phyloP scores from a whole-genome alignment of 1,284 basidiomycete genomes.

The Polyporus tsugae region DNA sequence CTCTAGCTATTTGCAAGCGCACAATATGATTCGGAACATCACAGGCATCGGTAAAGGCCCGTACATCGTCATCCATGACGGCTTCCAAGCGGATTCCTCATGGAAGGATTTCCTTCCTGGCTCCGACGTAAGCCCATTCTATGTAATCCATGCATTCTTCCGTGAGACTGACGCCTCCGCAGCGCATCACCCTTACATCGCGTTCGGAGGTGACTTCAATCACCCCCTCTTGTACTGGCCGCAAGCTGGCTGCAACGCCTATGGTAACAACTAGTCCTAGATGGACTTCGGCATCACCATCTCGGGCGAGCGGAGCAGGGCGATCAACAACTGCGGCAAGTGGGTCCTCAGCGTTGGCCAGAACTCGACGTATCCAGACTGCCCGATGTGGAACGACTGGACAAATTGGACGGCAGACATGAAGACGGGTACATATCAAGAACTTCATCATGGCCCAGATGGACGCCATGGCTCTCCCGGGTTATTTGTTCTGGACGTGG shows the following conservation, averaged over 20 bases:
- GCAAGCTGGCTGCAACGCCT: slow-evolving; percentile 35
- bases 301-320: slow-evolving; percentile 76
- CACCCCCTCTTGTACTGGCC: slow-evolving; percentile 47
- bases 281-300: slow-evolving; percentile 68
- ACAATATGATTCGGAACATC: slow-evolving; percentile 73
- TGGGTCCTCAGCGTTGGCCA: slow-evolving; percentile 67
- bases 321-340: slow-evolving; percentile 72
- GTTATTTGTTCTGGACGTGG: slow-evolving; percentile 79
- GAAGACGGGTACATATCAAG: slow-evolving; percentile 65
- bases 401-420: slow-evolving; percentile 63
- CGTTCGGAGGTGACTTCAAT: slow-evolving; percentile 40
- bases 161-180: slow-evolving; percentile 45
- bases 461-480: slow-evolving; percentile 59
- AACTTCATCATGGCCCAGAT: slow-evolving; percentile 64
- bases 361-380: slow-evolving; percentile 57
- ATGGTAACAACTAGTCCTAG: slow-evolving; percentile 47
- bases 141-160: slow-evolving; percentile 48
- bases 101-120: slow-evolving; percentile 75
- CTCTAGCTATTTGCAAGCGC: slow-evolving; percentile 61
- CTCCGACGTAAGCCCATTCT: slow-evolving; percentile 54
- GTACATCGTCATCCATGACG: slow-evolving; percentile 75
- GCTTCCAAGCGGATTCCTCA: slow-evolving; percentile 50
- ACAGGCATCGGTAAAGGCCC: slow-evolving; percentile 65
- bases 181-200: slow-evolving; percentile 65
- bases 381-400: slow-evolving; percentile 66